These are phyloP conservation scores for Coniferiporia weirii DNA, from an alignment of 1,284 basidiomycete species.

Conservation along the genomic window DNA sequence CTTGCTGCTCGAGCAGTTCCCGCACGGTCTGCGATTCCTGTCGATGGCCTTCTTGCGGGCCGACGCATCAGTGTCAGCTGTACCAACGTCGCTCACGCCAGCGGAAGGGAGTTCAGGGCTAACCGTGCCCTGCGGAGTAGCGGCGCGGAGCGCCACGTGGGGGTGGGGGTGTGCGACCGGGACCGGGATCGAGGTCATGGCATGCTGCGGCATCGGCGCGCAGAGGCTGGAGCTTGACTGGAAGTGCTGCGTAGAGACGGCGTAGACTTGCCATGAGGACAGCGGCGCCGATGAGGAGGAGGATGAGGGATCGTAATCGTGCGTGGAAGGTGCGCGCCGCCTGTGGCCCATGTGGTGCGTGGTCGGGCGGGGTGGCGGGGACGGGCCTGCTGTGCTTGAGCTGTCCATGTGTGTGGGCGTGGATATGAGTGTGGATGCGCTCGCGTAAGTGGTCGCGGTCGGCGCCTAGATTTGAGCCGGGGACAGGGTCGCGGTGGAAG, in stretches of 20 bases:
- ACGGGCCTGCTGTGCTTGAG: background rate
- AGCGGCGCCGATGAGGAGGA: too few species aligned
- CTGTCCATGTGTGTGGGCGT: background rate
- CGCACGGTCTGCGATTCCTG: constrained; percentile 14
- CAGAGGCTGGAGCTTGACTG: background rate
- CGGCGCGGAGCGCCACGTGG: background rate
- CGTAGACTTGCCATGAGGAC: too few species aligned
- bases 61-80: background rate
- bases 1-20: constrained; percentile 12
- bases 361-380: background rate
- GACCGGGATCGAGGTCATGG: background rate
- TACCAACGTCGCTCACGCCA: background rate
- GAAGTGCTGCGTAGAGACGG: background rate
- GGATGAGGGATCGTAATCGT: too few species aligned
- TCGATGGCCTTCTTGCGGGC: constrained; percentile 13
- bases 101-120: constrained; percentile 3
- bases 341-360: too few species aligned
- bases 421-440: too few species aligned
- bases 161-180: background rate
- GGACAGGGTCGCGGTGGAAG: too few species aligned
- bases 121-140: constrained; percentile 12
- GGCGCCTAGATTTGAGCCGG: too few species aligned
- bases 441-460: too few species aligned
- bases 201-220: background rate
- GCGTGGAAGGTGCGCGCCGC: too few species aligned